These are phyloP conservation scores for Xylaria sp. DNA, from an alignment of 2,329 filamentous ascomycete species.

Conservation along the genomic window DNA sequence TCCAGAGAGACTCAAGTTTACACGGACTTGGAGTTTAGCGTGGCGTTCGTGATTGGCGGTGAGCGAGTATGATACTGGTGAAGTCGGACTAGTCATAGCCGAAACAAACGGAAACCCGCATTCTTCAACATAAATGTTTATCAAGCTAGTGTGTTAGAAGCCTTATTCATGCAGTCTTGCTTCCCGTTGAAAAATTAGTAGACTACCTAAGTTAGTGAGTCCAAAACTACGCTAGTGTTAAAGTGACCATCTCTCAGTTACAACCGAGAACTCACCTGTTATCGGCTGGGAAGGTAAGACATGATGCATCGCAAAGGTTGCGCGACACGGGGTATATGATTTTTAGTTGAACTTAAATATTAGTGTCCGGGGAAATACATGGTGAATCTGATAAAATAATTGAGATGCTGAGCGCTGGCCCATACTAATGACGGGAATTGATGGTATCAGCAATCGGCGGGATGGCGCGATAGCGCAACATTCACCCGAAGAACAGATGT, in stretches of 20 bases:
- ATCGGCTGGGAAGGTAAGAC: constrained; percentile 19
- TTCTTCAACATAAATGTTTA: constrained; percentile 2
- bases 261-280: constrained; percentile 11
- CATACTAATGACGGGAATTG: constrained; percentile 26
- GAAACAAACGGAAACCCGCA: constrained; percentile 7
- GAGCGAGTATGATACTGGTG: constrained; percentile 19
- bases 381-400: constrained; percentile 20
- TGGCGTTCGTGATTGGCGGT: constrained; percentile 31
- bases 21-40: constrained; percentile 4
- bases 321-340: not conserved
- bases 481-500: constrained; percentile 14
- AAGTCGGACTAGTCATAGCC: constrained; percentile 13
- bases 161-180: not conserved
- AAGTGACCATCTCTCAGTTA: constrained; percentile 10
- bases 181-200: constrained; percentile 2
- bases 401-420: constrained; percentile 15
- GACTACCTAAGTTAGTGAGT: constrained; percentile 19
- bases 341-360: constrained; percentile 1
- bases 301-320: constrained; percentile 17
- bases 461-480: constrained; percentile 37
- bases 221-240: constrained; percentile 17
- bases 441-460: constrained; percentile 37
- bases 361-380: constrained; percentile 23
- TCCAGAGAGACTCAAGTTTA: not conserved
- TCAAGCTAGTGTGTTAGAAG: constrained; percentile 11